These are phyloP conservation scores for Scalesia atractyloides DNA, from an alignment of 129 eudicot genomes.

Conservation along the genomic window DNA sequence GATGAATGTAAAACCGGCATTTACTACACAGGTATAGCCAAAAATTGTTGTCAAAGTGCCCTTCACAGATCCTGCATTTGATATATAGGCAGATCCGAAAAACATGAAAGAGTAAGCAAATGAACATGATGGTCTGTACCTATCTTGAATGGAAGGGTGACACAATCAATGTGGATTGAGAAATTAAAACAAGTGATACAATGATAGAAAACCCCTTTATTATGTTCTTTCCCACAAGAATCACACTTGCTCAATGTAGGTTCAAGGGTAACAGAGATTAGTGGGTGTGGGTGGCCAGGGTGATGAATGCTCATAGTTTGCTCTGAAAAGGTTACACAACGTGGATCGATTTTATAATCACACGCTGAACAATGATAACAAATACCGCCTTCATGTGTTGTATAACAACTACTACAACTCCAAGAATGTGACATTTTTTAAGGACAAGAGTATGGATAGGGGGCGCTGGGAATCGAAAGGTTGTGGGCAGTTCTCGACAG, in stretches of 20 bases:
- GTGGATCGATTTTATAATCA: background rate
- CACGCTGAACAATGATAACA: background rate
- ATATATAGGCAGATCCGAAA: background rate
- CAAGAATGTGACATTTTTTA: background rate
- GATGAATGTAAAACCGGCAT: constrained; percentile 16
- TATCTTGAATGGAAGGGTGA: background rate
- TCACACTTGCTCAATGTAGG: background rate
- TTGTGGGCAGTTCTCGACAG: background rate
- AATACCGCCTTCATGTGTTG: background rate
- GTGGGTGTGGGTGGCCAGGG: constrained; percentile 17
- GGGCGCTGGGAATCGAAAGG: background rate
- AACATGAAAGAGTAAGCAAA: constrained; percentile 10
- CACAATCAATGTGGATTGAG: constrained; percentile 1
- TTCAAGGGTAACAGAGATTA: background rate
- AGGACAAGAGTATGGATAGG: constrained; percentile 10
- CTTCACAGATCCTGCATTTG: background rate
- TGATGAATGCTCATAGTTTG: background rate
- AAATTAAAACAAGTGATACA: constrained; percentile 11
- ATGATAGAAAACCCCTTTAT: constrained; percentile 6
- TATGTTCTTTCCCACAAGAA: constrained; percentile 8
- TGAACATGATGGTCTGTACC: constrained; percentile 1
- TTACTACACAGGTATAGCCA: constrained; percentile 31
- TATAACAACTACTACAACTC: background rate
- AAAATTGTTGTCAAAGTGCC: background rate
- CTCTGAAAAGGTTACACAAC: background rate